Base-by-base conservation (phyloP, 2,329 filamentous ascomycete species). In the Rhinocladiella mackenziei region DNA sequence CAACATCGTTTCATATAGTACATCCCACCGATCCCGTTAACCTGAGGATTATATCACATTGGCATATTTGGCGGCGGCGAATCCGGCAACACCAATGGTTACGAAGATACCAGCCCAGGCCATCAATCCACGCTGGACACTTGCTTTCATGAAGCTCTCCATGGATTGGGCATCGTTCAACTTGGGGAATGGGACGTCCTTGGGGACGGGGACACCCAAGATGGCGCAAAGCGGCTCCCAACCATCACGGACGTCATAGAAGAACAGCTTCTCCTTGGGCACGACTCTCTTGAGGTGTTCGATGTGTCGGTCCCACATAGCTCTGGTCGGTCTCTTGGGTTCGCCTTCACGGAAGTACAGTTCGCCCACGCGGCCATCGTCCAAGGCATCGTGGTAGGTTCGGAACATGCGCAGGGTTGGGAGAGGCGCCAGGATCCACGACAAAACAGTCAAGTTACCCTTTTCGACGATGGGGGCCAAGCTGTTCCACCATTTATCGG, bases 401-500 rank as follows among this genome's bases (percentile, higher is more conserved):
- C 53, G 40, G 41, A 56, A 56, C 48, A 43, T 47, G n/a, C 53
- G 46, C 22, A 56, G 45, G 6, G 51, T 51, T 6, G 53, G 53
- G 5, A 56, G 45, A 29, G 53, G 53, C 3, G 45, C 41, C 19
- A 56, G 33, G 17, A 56, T 54, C 53, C 53, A 56, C 4, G 53
- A 54, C 38, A 56, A 25, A 10, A 52, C 31, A 6, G 48, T 56
- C 13, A 56, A 40, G 48, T 56, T 56, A 34, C 45, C 53, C 19
- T 56, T 56, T 39, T 56, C 56, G 38, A 56, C 51, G 33, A 56
- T 52, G 11, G 54, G 54, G 2, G 43, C 43, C 42, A 56, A 42
- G 23, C 65, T 67, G 28, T 53, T 43, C 52, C 65, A 60, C 71
- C 70, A 73, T n/a, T 58, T 60, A 15, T 67, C 60, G 6, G 63